phyloP scores from a whole-genome alignment of 148 eudicot species.

The Heliosperma pusillum region DNA sequence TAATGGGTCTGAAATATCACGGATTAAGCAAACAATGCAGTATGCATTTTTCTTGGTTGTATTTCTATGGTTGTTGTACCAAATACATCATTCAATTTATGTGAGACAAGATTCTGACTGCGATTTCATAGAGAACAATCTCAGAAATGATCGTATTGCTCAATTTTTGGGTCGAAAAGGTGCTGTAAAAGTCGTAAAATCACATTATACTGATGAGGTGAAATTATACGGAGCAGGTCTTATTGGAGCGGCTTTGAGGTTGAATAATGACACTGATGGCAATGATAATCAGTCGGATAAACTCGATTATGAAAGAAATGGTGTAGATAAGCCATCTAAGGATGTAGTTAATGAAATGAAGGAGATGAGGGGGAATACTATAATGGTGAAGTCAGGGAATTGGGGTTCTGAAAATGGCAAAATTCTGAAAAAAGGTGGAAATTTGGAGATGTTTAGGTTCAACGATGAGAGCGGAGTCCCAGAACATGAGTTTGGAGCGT shows the following conservation, averaged over 20 bases:
- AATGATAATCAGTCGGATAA: neutral
- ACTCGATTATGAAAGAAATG: neutral
- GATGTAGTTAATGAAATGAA: too few species aligned
- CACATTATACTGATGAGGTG: conserved; percentile 1
- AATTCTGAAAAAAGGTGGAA: conserved; percentile 15
- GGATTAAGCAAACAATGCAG: conserved; percentile 17
- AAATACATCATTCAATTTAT: conserved; percentile 1
- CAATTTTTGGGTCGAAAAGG: conserved; percentile 24
- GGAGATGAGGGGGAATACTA: too few species aligned
- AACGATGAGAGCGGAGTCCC: conserved; percentile 26
- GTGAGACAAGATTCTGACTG: neutral
- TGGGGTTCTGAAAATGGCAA: conserved; percentile 1
- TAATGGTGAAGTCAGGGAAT: neutral
- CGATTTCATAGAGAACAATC: neutral
- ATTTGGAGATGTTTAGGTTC: conserved; percentile 9
- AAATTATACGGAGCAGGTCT: conserved; percentile 16
- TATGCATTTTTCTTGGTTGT: conserved; percentile 15
- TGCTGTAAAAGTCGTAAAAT: neutral
- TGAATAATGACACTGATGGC: conserved; percentile 9
- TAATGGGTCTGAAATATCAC: neutral
- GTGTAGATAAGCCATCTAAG: too few species aligned
- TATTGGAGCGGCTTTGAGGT: conserved; percentile 11
- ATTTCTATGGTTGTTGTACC: conserved; percentile 28
- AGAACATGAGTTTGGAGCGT: conserved; percentile 15
- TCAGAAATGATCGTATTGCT: neutral